Conservation (phyloP, 2,329 filamentous ascomycete species). For the Diplodia seriata region DNA sequence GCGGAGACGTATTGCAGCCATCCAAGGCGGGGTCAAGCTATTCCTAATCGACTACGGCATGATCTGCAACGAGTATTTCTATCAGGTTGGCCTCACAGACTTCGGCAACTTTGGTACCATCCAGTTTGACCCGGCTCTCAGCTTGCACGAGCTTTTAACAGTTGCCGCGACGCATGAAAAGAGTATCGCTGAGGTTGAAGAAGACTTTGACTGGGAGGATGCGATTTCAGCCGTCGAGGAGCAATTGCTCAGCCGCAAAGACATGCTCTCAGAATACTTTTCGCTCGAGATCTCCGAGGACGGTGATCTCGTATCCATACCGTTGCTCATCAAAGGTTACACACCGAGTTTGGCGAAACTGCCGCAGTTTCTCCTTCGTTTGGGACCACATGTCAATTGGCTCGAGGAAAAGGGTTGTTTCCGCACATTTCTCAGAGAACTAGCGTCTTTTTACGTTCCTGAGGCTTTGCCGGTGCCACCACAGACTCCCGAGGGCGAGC, state of each 20-base stretch:
- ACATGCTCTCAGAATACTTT: constrained; percentile 95
- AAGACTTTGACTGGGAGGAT: constrained; percentile 70
- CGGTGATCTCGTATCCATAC: constrained; percentile 79
- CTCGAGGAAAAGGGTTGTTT: constrained; percentile 84
- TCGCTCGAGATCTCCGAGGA: constrained; percentile 79
- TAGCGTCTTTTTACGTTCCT: constrained; percentile 89
- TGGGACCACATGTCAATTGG: constrained; percentile 92
- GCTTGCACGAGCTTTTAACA: constrained; percentile 71
- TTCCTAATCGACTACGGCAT: constrained; percentile 94
- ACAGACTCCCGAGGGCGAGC: constrained; percentile 41
- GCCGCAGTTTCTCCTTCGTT: constrained; percentile 82
- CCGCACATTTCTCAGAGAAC: constrained; percentile 79
- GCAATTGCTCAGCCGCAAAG: constrained; percentile 75
- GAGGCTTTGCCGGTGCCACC: constrained; percentile 72
- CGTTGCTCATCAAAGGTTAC: constrained; percentile 87
- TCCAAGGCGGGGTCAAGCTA: constrained; percentile 90
- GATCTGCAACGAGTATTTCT: constrained; percentile 85
- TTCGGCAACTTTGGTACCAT: constrained; percentile 94
- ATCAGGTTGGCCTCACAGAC: constrained; percentile 91
- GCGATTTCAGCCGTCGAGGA: constrained; percentile 70
- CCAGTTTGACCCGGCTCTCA: constrained; percentile 76
- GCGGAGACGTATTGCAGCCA: constrained; percentile 82
- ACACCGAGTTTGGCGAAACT: constrained; percentile 85
- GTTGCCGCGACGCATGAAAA: constrained; percentile 77
- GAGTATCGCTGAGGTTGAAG: constrained; percentile 41